These are phyloP conservation scores for Fusarium robinianum DNA, from an alignment of 2,329 filamentous ascomycete genomes.

Conservation along the genomic window DNA sequence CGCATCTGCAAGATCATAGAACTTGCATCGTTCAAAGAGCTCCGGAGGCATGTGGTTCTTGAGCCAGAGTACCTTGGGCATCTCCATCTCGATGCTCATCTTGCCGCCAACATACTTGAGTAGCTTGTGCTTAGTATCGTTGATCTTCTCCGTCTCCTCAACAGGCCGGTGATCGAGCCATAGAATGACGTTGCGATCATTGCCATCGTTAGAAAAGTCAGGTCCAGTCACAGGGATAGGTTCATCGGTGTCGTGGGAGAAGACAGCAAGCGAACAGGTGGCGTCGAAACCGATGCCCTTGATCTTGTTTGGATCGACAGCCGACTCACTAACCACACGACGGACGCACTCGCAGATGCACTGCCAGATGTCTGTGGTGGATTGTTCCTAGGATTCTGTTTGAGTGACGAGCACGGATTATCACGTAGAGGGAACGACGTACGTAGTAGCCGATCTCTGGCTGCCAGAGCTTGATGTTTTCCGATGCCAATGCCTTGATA, in stretches of 20 bases:
- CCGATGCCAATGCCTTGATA: slow-evolving; percentile 75
- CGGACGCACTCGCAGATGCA: slow-evolving; percentile 91
- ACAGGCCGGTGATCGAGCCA: slow-evolving; percentile 97
- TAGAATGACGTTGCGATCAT: slow-evolving; percentile 92
- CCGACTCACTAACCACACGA: slow-evolving; percentile 78
- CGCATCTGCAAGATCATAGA: slow-evolving; percentile 92
- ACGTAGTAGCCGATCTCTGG: slow-evolving; percentile 77
- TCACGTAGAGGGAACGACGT: slow-evolving; percentile 41
- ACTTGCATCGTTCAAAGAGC: slow-evolving; percentile 90
- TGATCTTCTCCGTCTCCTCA: slow-evolving; percentile 90
- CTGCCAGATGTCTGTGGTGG: slow-evolving; percentile 93
- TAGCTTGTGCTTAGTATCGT: slow-evolving; percentile 87
- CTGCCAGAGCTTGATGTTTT: slow-evolving; percentile 81
- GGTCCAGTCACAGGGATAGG: slow-evolving; percentile 90
- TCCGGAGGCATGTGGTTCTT: slow-evolving; percentile 98
- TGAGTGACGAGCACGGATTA: too few species aligned
- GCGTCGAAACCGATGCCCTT: slow-evolving; percentile 96
- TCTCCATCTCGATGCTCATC: slow-evolving; percentile 99
- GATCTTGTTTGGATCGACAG: slow-evolving; percentile 74
- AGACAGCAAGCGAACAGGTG: slow-evolving; percentile 95
- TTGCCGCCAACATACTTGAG: slow-evolving; percentile 95
- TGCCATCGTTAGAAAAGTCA: slow-evolving; percentile 73
- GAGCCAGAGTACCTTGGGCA: slow-evolving; percentile 96
- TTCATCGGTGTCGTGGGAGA: slow-evolving; percentile 85
- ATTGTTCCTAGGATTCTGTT: slow-evolving; percentile 99